Conservation (phyloP, 176 grass and related monocot genomes). For the Hordeum marinum region DNA sequence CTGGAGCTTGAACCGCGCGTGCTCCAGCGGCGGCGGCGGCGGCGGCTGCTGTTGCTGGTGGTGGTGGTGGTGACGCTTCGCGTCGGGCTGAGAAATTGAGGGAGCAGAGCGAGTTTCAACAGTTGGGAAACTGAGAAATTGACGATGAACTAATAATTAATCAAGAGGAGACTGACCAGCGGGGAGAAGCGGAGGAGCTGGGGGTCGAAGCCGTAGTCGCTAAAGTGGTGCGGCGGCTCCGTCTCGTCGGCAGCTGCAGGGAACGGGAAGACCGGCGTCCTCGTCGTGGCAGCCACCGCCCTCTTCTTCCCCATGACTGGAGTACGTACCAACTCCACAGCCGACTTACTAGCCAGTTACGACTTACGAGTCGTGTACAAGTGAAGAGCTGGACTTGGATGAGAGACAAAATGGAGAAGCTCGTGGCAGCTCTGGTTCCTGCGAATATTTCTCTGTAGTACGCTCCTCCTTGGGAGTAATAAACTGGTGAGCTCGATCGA, state of each 20-base stretch:
- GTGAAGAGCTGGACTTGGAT: not conserved
- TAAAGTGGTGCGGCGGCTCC: constrained; percentile 22
- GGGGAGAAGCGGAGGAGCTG: constrained; percentile 26
- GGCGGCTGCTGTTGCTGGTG: too few species aligned
- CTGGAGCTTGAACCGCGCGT: constrained; percentile 43
- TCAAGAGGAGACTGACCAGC: not conserved
- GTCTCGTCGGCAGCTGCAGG: not conserved
- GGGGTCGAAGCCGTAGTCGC: constrained; percentile 49
- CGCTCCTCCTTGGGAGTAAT: not conserved
- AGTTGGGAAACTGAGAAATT: not conserved
- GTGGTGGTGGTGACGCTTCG: constrained; percentile 12
- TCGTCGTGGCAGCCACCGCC: not conserved
- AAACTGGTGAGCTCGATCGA: not conserved
- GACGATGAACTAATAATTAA: not conserved
- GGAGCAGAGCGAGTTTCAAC: not conserved
- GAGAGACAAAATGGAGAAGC: not conserved
- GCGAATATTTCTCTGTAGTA: not conserved
- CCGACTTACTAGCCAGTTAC: not conserved
- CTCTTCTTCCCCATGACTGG: constrained; percentile 32
- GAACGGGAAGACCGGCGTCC: constrained; percentile 16
- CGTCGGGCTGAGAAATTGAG: not conserved
- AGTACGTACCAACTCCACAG: not conserved
- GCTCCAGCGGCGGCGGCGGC: constrained; percentile 17
- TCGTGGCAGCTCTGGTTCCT: not conserved
- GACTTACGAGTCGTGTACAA: not conserved